Conservation (phyloP, 2,329 filamentous ascomycete species). For the Samsoniella hepiali region DNA sequence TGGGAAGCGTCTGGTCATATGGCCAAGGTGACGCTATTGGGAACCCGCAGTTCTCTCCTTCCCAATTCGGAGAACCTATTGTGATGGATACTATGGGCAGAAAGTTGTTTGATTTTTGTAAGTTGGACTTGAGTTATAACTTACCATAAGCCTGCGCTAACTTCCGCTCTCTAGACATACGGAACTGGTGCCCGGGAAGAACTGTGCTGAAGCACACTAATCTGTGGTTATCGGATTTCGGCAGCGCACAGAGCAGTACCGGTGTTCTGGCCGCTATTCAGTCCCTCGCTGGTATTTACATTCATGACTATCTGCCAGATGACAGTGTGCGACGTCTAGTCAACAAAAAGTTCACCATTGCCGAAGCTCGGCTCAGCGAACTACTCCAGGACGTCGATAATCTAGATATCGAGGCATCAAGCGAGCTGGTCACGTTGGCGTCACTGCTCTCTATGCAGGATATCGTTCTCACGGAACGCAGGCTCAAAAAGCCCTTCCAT, state of each 20-base stretch:
- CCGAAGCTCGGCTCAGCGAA: slow-evolving; percentile 30
- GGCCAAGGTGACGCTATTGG: neutral
- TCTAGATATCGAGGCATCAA: slow-evolving; percentile 25
- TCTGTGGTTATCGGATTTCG: slow-evolving; percentile 40
- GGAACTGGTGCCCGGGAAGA: slow-evolving; percentile 41
- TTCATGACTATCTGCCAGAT: slow-evolving; percentile 39
- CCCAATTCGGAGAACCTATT: slow-evolving; percentile 3
- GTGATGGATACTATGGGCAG: slow-evolving; percentile 16
- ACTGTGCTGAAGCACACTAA: slow-evolving; percentile 38
- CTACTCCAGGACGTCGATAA: slow-evolving; percentile 28
- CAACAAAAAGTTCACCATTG: slow-evolving; percentile 32
- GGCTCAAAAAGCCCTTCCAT: slow-evolving; percentile 29
- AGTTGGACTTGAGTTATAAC: neutral
- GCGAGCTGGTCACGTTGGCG: slow-evolving; percentile 37
- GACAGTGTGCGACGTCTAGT: slow-evolving; percentile 32
- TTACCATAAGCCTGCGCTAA: slow-evolving; percentile 12
- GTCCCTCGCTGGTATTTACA: slow-evolving; percentile 39
- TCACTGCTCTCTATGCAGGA: slow-evolving; percentile 40
- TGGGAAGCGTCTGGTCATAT: neutral
- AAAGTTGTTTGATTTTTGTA: slow-evolving; percentile 11
- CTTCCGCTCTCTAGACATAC: slow-evolving; percentile 29
- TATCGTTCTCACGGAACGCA: slow-evolving; percentile 37
- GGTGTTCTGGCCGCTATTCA: slow-evolving; percentile 39
- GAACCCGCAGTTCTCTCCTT: neutral
- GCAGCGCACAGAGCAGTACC: slow-evolving; percentile 35